These are phyloP conservation scores for Thozetella sp. DNA, from an alignment of 495 filamentous ascomycete species.

Conservation along the genomic window DNA sequence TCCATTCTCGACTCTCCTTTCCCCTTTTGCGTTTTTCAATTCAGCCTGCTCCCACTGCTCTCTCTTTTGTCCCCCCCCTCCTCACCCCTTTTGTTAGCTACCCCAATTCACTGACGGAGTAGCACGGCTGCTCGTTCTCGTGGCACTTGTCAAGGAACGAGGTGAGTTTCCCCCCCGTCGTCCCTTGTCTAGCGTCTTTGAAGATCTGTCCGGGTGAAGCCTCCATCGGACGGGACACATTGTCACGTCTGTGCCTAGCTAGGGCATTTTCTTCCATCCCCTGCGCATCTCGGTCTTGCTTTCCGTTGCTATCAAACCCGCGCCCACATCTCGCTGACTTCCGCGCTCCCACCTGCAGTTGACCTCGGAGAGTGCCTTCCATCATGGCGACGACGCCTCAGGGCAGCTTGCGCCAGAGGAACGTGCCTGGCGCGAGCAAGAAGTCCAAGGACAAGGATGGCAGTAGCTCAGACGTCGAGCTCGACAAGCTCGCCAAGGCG, in stretches of 20 bases:
- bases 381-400: conserved; percentile 42
- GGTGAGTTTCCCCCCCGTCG: neutral
- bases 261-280: neutral
- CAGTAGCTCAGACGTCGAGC: conserved; percentile 41
- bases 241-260: neutral
- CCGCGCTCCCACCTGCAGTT: neutral
- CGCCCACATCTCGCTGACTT: neutral
- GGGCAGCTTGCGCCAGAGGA: conserved; percentile 56
- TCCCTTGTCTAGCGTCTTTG: neutral
- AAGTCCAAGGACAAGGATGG: conserved; percentile 46
- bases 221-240: neutral
- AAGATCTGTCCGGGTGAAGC: neutral
- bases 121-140: neutral
- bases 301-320: too few species aligned
- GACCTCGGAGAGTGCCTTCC: conserved; percentile 12
- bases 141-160: neutral
- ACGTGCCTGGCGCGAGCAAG: conserved; percentile 42
- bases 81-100: neutral
- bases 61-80: neutral
- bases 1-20: neutral
- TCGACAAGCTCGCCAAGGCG: conserved; percentile 41
- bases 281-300: too few species aligned
- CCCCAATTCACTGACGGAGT: conserved; percentile 3
- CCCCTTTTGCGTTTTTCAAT: neutral
- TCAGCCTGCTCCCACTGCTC: too few species aligned